Evolutionary conservation across 352 stramenopile species (phyloP).

Genomic region (Globisporangium orthogonon): DNA sequence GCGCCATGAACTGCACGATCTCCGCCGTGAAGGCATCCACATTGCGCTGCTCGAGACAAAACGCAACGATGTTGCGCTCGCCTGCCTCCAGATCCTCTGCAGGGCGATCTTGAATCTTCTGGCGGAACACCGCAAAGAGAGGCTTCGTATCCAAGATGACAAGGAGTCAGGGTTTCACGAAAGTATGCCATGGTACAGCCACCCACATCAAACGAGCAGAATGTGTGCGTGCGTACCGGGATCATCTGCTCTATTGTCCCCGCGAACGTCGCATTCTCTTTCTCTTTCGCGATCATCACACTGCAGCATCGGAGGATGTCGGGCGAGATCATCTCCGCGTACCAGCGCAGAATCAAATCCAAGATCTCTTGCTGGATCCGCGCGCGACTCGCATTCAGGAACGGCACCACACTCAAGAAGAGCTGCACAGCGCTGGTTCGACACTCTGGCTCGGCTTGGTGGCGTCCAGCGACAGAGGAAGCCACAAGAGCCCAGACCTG

Average conservation of each 20-base stretch:
- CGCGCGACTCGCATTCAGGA: slow-evolving; percentile 12
- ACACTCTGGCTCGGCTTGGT: slow-evolving; percentile 23
- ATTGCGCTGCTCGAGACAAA: slow-evolving; percentile 26
- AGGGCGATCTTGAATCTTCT: slow-evolving; percentile 36
- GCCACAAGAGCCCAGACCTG: slow-evolving; percentile 49
- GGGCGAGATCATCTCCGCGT: slow-evolving; percentile 27
- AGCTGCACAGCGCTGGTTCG: slow-evolving; percentile 34
- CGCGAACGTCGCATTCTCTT: slow-evolving; percentile 21
- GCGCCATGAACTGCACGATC: slow-evolving; percentile 44
- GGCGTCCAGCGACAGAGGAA: slow-evolving; percentile 25
- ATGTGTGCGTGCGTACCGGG: slow-evolving; percentile 7
- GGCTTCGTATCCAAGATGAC: slow-evolving; percentile 9
- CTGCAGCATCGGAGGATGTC: slow-evolving; percentile 39
- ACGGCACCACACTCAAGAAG: slow-evolving; percentile 38
- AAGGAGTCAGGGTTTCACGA: not conserved
- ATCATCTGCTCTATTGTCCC: slow-evolving; percentile 19
- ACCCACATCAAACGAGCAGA: not conserved
- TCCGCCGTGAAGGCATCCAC: slow-evolving; percentile 35
- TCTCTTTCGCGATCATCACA: slow-evolving; percentile 30
- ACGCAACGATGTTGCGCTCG: slow-evolving; percentile 24
- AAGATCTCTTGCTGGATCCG: slow-evolving; percentile 36
- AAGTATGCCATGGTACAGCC: not conserved
- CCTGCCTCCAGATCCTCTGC: slow-evolving; percentile 8
- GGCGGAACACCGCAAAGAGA: slow-evolving; percentile 28
- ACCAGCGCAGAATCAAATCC: slow-evolving; percentile 36